Evolutionary conservation across 768 basidiomycete genomes (phyloP), one percentile per base, ranked within the genome.

Genomic region (Leccinum rimulosum): DNA sequence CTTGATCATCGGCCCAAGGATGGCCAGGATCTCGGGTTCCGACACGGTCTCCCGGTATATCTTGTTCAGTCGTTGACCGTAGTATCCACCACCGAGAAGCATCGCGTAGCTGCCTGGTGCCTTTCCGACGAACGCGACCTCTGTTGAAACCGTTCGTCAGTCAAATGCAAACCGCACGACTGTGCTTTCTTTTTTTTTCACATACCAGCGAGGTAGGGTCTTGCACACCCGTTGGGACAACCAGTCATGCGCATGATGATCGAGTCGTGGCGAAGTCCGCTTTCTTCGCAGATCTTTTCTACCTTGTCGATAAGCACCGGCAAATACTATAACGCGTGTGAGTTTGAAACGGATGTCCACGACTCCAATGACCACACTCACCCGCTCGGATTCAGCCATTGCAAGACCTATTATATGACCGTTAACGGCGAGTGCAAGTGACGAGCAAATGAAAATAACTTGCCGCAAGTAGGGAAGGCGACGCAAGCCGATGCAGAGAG

Each of bases 231-330:
- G 67, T 94, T 95, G 3, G 93, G 93, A 65, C 95, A 98, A 52
- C 96, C 96, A 15, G 95, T 98, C 95, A 98, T 98, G 55, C 96
- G 85, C 96, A 99, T 98, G 60, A 98, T 86, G 64, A 98, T 96
- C 3, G 90, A 87, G 74, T 99, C 96, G 70, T 97, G 88, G 50
- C 96, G 82, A 45, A 98, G 79, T 19, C 96, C 96, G 65, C 87
- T 89, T 72, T 95, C 91, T 72, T 98, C 97, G 68, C 91, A 92
- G 6, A 98, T 89, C 75, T 87, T 86, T 78, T 99, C 96, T 17
- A 98, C 89, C 76, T 98, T 98, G 75, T 93, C 88, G 58, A 98
- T 81, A 43, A 98, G 85, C 14, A 98, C 68, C 15, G 96, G 97
- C 12, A 99, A 79, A 73, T 98, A 99, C 89, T 91, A 65, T 22